Evolutionary conservation across 208 protist genomes (phyloP).

Genomic region (Tritrichomonas foetus): DNA sequence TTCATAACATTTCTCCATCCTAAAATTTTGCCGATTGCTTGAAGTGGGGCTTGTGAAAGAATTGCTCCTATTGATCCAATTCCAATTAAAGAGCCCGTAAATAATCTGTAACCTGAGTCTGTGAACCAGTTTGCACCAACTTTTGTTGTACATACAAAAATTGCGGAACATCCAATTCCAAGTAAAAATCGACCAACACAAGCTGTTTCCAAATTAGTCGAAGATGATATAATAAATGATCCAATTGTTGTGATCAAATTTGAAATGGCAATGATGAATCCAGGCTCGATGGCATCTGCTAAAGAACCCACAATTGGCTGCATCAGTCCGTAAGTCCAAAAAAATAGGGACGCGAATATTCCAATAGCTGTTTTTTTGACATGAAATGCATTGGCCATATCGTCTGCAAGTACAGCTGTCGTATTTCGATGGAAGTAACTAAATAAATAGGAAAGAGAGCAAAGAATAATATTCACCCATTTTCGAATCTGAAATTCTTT

Average conservation of each 20-base stretch:
- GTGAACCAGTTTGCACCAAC: background rate
- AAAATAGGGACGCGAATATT: constrained; percentile 1
- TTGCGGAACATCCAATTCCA: background rate
- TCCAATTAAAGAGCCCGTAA: background rate
- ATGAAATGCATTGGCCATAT: background rate
- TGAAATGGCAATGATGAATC: background rate
- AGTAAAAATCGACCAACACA: background rate
- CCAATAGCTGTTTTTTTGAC: background rate
- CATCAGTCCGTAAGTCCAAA: constrained; percentile 24
- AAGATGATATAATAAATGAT: background rate
- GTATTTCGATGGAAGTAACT: constrained; percentile 2
- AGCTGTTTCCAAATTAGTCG: background rate
- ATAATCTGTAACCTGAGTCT: background rate
- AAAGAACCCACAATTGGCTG: constrained; percentile 20
- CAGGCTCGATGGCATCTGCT: background rate
- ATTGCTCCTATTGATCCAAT: background rate
- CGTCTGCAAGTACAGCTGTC: background rate
- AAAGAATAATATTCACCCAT: background rate
- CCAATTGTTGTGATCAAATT: background rate
- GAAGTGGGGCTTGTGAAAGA: background rate
- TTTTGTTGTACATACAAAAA: background rate
- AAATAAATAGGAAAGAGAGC: background rate
- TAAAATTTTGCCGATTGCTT: background rate
- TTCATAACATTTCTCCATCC: background rate
- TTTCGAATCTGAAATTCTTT: constrained; percentile 7